These are phyloP conservation scores for Ramalina intermedia DNA, from an alignment of 495 filamentous ascomycete species.

Conservation along the genomic window DNA sequence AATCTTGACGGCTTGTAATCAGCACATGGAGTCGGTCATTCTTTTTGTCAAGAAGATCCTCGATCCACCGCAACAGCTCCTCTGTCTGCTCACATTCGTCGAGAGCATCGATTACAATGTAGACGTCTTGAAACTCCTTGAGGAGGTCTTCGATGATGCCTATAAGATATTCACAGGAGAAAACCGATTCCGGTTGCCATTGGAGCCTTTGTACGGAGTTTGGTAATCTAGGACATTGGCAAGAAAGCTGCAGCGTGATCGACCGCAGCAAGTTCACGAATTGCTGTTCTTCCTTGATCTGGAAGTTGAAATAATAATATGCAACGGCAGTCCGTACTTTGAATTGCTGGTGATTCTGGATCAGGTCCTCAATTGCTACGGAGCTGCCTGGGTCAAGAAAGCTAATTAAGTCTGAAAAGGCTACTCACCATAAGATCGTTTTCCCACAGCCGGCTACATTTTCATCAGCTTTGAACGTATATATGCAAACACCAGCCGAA, in stretches of 20 bases:
- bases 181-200: too few relatives aligned
- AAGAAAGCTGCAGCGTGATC: slow-evolving; percentile 1
- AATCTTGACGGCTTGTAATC: background rate
- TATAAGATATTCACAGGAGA: too few relatives aligned
- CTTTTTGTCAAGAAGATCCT: background rate
- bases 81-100: slow-evolving; percentile 1
- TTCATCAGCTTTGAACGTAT: background rate
- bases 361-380: too few relatives aligned
- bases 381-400: too few relatives aligned
- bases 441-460: slow-evolving; percentile 1
- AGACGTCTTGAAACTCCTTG: background rate
- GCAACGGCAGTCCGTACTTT: background rate
- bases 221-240: background rate
- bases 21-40: background rate
- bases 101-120: slow-evolving; percentile 2
- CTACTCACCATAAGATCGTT: background rate
- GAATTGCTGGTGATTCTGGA: too few relatives aligned
- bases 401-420: too few relatives aligned
- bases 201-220: too few relatives aligned
- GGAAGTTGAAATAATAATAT: slow-evolving; percentile 1
- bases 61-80: background rate
- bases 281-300: background rate
- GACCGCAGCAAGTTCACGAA: slow-evolving; percentile 1
- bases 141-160: too few relatives aligned
- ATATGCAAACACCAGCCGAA: background rate